A percentile compares a stretch with the other conserved stretches of the same genome.
Evolutionary conservation across 805 yeast genomes (phyloP).

Genomic region (Lachancea sp.): DNA sequence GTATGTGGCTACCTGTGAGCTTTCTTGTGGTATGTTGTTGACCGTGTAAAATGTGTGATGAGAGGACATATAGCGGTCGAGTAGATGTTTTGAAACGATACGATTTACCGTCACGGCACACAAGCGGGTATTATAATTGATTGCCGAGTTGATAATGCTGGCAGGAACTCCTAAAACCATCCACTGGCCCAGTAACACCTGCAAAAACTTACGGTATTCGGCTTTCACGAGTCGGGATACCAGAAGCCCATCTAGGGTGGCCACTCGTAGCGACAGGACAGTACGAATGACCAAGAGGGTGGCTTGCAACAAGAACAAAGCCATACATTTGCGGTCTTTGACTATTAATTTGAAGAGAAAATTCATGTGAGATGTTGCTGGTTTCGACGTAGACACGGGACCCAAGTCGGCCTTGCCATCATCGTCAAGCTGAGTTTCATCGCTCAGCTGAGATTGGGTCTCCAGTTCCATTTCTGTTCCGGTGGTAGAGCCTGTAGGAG

Average conservation of each 20-base stretch:
- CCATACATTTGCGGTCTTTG: constrained; percentile 26
- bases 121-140: constrained; percentile 53
- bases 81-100: constrained; percentile 56
- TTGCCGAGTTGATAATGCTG: constrained; percentile 64
- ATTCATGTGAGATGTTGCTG: constrained; percentile 8
- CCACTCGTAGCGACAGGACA: constrained; percentile 69
- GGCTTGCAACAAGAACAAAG: constrained; percentile 45
- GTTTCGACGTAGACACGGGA: background rate
- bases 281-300: constrained; percentile 61
- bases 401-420: background rate
- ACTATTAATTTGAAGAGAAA: constrained; percentile 25
- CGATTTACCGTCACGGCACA: constrained; percentile 54
- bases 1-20: background rate
- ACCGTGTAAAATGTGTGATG: constrained; percentile 29
- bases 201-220: constrained; percentile 55
- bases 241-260: constrained; percentile 76
- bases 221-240: constrained; percentile 78
- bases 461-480: constrained; percentile 1
- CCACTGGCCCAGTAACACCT: constrained; percentile 62
- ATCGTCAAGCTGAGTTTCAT: background rate
- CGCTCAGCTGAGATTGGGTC: constrained; percentile 2
- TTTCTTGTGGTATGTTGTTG: constrained; percentile 19
- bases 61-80: constrained; percentile 68
- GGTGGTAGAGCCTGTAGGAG: background rate
- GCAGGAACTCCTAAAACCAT: constrained; percentile 83